Evolutionary conservation across 2,329 filamentous ascomycete species (phyloP).

Genomic region (Cladorrhinum sp.): DNA sequence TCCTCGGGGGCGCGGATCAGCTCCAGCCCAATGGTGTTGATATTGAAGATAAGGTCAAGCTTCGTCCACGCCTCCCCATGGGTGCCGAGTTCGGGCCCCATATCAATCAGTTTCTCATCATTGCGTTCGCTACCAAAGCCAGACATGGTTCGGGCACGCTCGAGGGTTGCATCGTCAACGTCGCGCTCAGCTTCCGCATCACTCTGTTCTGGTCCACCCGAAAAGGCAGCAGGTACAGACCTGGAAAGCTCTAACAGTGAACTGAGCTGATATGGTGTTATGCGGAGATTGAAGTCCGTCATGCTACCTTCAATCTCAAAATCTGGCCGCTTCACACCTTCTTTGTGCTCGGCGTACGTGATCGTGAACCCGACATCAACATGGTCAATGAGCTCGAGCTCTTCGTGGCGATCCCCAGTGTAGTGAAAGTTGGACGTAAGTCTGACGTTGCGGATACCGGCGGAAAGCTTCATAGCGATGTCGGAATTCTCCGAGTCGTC

Average conservation of each 20-base stretch:
- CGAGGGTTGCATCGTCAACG: conserved; percentile 57
- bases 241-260: conserved; percentile 84
- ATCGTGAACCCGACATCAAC: conserved; percentile 92
- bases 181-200: conserved; percentile 74
- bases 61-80: conserved; percentile 80
- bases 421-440: conserved; percentile 90
- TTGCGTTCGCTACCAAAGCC: conserved; percentile 35
- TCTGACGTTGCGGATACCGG: conserved; percentile 87
- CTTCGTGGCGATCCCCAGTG: conserved; percentile 66
- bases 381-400: conserved; percentile 94
- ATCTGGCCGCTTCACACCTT: conserved; percentile 76
- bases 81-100: conserved; percentile 68
- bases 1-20: conserved; percentile 74
- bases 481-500: conserved; percentile 71
- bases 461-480: conserved; percentile 83
- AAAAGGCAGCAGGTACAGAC: conserved; percentile 84
- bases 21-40: conserved; percentile 84
- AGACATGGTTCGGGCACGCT: conserved; percentile 46
- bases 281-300: conserved; percentile 85
- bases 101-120: conserved; percentile 48
- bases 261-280: conserved; percentile 88
- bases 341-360: conserved; percentile 82
- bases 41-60: conserved; percentile 85
- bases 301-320: conserved; percentile 88
- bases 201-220: conserved; percentile 66